These are phyloP conservation scores for Blastobotrys indianensis DNA, from an alignment of 1,139 yeast species.

Conservation along the genomic window DNA sequence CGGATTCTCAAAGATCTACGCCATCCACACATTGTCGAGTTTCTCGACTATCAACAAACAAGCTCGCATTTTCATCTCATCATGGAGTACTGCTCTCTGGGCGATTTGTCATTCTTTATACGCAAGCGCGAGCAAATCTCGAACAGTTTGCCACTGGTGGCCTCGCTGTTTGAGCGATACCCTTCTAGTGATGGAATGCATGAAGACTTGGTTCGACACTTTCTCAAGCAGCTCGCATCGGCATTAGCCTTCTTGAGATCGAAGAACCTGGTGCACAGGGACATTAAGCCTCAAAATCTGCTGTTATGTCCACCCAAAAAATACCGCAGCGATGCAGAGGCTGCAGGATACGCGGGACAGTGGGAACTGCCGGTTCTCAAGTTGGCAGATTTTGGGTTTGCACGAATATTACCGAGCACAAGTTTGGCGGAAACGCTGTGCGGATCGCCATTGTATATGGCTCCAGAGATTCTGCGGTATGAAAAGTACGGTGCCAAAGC, in stretches of 20 bases:
- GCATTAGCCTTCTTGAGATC: constrained; percentile 77
- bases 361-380: constrained; percentile 88
- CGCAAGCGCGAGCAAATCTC: constrained; percentile 67
- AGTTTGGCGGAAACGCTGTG: constrained; percentile 95
- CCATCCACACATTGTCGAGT: constrained; percentile 88
- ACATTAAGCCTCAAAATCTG: constrained; percentile 89
- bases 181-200: constrained; percentile 80
- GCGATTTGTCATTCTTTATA: constrained; percentile 85
- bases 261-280: constrained; percentile 85
- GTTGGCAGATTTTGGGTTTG: constrained; percentile 97
- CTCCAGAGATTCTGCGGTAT: constrained; percentile 90
- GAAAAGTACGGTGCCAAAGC: constrained; percentile 97
- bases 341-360: constrained; percentile 59
- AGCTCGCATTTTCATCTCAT: constrained; percentile 75
- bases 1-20: constrained; percentile 76
- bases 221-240: constrained; percentile 76
- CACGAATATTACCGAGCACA: constrained; percentile 85
- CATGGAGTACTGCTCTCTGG: constrained; percentile 97
- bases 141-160: constrained; percentile 72
- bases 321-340: constrained; percentile 53
- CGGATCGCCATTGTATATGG: constrained; percentile 97
- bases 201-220: constrained; percentile 71
- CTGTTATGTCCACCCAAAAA: constrained; percentile 72
- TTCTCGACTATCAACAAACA: constrained; percentile 78
- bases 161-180: constrained; percentile 67